Percentiles rank a stretch among this genome's conserved stretches.
phyloP scores from a whole-genome alignment of 2,329 filamentous ascomycete species.

The Pseudogymnoascus sp. region DNA sequence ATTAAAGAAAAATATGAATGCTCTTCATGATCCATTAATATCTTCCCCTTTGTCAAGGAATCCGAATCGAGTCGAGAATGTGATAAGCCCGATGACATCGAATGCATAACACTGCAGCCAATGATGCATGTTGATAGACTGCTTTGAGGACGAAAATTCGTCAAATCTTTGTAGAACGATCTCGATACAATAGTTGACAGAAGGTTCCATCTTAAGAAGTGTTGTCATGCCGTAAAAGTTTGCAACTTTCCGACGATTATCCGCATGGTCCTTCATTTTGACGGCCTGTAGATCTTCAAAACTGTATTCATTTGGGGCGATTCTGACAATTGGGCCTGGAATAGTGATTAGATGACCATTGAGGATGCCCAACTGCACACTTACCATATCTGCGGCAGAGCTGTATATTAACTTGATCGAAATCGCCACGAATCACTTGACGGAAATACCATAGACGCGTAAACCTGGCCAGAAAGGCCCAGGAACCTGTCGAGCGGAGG shows the following conservation, averaged over 20 bases:
- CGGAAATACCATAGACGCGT: conserved; percentile 37
- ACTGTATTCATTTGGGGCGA: conserved; percentile 40
- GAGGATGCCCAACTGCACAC: background rate
- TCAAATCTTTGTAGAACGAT: conserved; percentile 31
- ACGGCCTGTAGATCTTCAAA: conserved; percentile 33
- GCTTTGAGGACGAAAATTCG: conserved; percentile 26
- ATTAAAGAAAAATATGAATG: conserved; percentile 28
- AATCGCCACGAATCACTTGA: conserved; percentile 29
- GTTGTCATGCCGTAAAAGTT: conserved; percentile 38
- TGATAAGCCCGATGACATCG: conserved; percentile 42
- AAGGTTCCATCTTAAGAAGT: conserved; percentile 37
- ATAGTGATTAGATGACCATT: background rate
- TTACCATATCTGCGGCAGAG: conserved; percentile 34
- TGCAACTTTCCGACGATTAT: conserved; percentile 33
- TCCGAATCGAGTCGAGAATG: conserved; percentile 30
- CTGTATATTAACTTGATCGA: conserved; percentile 32
- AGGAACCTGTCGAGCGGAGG: conserved; percentile 33
- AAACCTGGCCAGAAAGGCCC: conserved; percentile 38
- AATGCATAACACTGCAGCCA: conserved; percentile 39
- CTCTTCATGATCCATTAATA: conserved; percentile 32
- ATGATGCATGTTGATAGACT: conserved; percentile 30
- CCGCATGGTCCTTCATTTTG: conserved; percentile 32
- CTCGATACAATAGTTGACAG: conserved; percentile 37
- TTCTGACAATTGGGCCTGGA: conserved; percentile 35
- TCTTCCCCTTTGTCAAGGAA: conserved; percentile 38